These are phyloP conservation scores for Graphilbum ipis-grandicollis DNA, from an alignment of 2,329 filamentous ascomycete species.

Conservation along the genomic window DNA sequence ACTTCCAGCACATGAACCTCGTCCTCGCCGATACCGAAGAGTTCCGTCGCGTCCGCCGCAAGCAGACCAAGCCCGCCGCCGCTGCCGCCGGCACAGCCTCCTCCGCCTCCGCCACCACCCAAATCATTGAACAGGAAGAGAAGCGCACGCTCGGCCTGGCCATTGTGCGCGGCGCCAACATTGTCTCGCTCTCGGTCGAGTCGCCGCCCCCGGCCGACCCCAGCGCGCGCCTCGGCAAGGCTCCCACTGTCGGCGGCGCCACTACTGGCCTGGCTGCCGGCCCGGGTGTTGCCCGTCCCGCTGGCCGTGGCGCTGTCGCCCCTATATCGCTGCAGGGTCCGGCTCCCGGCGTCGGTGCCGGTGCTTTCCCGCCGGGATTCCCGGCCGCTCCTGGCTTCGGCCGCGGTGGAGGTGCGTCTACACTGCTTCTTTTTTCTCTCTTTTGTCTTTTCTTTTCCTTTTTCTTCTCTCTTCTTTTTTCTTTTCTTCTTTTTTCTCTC, in stretches of 20 bases:
- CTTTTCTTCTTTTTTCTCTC: too few species aligned
- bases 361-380: conserved; percentile 35
- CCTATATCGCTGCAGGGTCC: conserved; percentile 74
- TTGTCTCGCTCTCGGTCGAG: conserved; percentile 89
- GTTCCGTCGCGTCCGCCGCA: conserved; percentile 80
- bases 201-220: conserved; percentile 91
- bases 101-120: conserved; percentile 29
- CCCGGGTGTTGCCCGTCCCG: conserved; percentile 78
- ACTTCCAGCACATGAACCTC: conserved; percentile 80
- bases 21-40: conserved; percentile 98
- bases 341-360: conserved; percentile 60
- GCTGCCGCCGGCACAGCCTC: conserved; percentile 39
- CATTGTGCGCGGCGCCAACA: conserved; percentile 85
- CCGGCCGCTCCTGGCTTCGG: conserved; percentile 34
- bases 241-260: conserved; percentile 49
- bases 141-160: conserved; percentile 93
- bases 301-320: conserved; percentile 56
- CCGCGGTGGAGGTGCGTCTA: conserved; percentile 37
- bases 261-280: conserved; percentile 61
- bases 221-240: conserved; percentile 70
- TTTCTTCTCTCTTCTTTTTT: too few species aligned
- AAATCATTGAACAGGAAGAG: conserved; percentile 78
- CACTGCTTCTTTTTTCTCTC: conserved; percentile 6
- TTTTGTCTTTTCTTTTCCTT: too few species aligned
- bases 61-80: conserved; percentile 51